Evolutionary conservation across 192 early-diverging fungal genomes (phyloP).

Genomic region (Helicostylum pulchrum): DNA sequence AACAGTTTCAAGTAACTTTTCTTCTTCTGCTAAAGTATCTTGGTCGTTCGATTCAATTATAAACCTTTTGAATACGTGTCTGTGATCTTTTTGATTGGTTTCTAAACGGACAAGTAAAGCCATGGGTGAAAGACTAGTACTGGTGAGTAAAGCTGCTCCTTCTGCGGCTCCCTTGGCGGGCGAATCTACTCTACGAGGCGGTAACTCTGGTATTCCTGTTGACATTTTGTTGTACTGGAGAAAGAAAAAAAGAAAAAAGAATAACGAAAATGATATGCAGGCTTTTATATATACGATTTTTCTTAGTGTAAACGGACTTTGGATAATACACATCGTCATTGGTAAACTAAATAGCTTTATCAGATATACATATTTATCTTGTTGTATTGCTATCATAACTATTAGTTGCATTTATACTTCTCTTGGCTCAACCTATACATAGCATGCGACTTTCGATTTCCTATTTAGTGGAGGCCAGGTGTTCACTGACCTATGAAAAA

Average conservation of each 20-base stretch:
- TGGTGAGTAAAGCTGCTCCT: no score
- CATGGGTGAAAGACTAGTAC: not conserved
- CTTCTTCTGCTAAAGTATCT: not conserved
- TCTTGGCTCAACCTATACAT: no score
- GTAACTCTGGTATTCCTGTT: not conserved
- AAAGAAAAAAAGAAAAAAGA: not conserved
- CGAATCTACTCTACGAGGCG: conserved; percentile 1
- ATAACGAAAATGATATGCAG: not conserved
- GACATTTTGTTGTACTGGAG: not conserved
- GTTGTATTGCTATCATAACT: no score
- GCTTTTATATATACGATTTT: not conserved
- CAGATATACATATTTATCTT: no score
- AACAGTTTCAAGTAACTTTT: not conserved
- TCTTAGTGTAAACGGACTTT: no score
- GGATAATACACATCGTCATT: no score
- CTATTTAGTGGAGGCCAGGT: no score
- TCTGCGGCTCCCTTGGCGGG: no score
- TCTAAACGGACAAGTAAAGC: conserved; percentile 4
- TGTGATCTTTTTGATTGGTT: conserved; percentile 2
- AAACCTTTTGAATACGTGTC: conserved; percentile 2
- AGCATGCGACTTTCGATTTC: no score
- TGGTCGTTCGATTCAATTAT: not conserved
- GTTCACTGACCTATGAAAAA: no score
- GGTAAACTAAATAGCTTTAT: no score
- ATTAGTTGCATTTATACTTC: no score